Evolutionary conservation across 1,284 basidiomycete genomes (phyloP), one percentile per base, ranked within the genome.

Genomic region (Sanghuangporus weigelae): DNA sequence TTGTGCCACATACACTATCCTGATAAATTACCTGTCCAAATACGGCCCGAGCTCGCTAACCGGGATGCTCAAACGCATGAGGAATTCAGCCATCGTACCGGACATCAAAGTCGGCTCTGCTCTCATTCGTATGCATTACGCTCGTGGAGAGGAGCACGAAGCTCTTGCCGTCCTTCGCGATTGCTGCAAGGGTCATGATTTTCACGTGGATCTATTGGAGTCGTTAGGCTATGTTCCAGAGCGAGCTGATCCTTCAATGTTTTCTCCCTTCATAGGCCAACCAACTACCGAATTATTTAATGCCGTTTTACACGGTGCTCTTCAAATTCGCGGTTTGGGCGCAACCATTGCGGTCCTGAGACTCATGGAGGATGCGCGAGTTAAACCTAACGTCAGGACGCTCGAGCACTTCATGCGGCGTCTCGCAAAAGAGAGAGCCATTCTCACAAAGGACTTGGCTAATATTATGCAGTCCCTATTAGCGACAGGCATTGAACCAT

Each of bases 1-100:
- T 68, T 77, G 80, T 7, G 76, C 77, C 10, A 92, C 89, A 1
- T 89, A 84, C 73, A 81, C 83, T 10, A 82, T 87, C 38, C 78
- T 89, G 65, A 81, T 90, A 70, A 81, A 85, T 69, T 78, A 84
- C 67, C 48, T 65, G 10, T 39, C 57, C 21, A 57, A 38, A 26
- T 23, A 49, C 16, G 39, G 49, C 36, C 72, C 58, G 75, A 74
- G 46, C n/a, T 76, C 77, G 49, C 78, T 83, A 8, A 70, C 82
- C 56, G 70, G 73, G 35, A 73, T 88, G 48, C 73, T 86, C 54
- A 71, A 78, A 44, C 76, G 76, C 39, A 84, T 90, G 81, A 68
- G 74, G 48, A 63, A 70, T 12, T 69, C 73, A 14, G 77, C 76
- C 51, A 72, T 85, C 57, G 67, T 68, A n/a, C 79, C 82, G 10